These are phyloP conservation scores for Lodderomyces oxycetoniae DNA, from an alignment of 1,139 yeast species.

Conservation along the genomic window DNA sequence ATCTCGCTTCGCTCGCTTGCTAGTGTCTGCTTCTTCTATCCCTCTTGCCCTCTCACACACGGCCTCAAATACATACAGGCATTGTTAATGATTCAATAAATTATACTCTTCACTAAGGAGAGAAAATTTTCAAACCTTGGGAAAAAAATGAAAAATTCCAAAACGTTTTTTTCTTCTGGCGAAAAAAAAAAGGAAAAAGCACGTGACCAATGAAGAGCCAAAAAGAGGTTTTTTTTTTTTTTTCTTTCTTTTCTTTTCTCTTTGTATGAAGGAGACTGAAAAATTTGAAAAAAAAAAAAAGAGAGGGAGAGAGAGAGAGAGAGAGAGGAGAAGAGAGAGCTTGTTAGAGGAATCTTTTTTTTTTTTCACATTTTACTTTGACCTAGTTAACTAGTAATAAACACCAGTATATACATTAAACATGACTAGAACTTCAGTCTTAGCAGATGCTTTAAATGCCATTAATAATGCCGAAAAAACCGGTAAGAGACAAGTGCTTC, in stretches of 20 bases:
- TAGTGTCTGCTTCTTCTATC: too few species aligned
- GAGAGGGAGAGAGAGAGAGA: constrained; percentile 1
- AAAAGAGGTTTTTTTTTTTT: too few species aligned
- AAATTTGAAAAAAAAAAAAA: not conserved
- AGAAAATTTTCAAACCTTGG: constrained; percentile 2
- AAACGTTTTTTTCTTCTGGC: constrained; percentile 7
- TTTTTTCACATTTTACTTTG: not conserved
- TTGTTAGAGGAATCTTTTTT: not conserved
- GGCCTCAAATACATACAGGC: constrained; percentile 34
- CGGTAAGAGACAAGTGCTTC: constrained; percentile 98
- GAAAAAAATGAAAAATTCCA: constrained; percentile 6
- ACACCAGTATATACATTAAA: constrained; percentile 15
- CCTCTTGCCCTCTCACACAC: too few species aligned
- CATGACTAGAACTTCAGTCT: constrained; percentile 98
- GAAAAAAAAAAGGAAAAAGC: too few species aligned
- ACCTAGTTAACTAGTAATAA: not conserved
- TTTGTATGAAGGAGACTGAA: too few species aligned
- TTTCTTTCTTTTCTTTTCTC: too few species aligned
- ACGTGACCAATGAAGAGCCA: too few species aligned
- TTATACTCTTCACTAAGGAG: constrained; percentile 9
- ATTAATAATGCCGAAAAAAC: constrained; percentile 99
- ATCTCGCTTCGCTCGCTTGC: too few species aligned
- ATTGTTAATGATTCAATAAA: constrained; percentile 20
- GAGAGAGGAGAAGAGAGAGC: not conserved
- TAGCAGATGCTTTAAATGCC: constrained; percentile 98